Conservation (phyloP, 441 rosid species). For the Gossypium lobatum region DNA sequence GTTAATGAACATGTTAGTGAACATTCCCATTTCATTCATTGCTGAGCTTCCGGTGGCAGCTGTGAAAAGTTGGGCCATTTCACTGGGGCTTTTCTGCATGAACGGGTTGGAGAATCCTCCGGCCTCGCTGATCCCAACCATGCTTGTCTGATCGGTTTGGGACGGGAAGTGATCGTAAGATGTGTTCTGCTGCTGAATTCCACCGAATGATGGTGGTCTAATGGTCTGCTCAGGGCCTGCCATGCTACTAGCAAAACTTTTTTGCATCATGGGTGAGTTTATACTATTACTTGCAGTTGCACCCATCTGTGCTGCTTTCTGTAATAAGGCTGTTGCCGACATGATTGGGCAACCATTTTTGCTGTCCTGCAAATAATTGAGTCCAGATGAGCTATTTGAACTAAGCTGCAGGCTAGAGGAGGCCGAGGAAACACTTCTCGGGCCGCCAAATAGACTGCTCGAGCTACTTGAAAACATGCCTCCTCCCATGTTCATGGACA, state of each 20-base stretch:
- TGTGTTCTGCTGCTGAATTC: constrained; percentile 24
- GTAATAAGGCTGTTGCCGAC: constrained; percentile 89
- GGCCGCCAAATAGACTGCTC: constrained; percentile 42
- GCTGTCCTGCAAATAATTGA: constrained; percentile 40
- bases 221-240: constrained; percentile 23
- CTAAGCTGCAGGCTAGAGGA: constrained; percentile 57
- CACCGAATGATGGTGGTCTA: constrained; percentile 22
- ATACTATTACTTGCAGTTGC: constrained; percentile 56
- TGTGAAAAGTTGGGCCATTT: constrained; percentile 34
- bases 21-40: constrained; percentile 43
- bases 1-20: constrained; percentile 32
- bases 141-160: constrained; percentile 26
- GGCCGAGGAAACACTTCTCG: constrained; percentile 36
- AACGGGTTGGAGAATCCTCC: constrained; percentile 26
- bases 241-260: constrained; percentile 44
- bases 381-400: constrained; percentile 40
- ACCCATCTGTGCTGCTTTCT: constrained; percentile 94
- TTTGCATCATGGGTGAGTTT: constrained; percentile 69
- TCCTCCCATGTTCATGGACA: constrained; percentile 44
- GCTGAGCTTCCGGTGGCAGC: constrained; percentile 21
- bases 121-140: constrained; percentile 25
- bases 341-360: constrained; percentile 46
- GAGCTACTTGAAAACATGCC: constrained; percentile 57
- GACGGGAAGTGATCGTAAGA: constrained; percentile 27
- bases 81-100: constrained; percentile 29